Percentiles rank a stretch among this genome's conserved stretches.
Evolutionary conservation across 305 asterid genomes (phyloP).

Genomic region (Stenogyne calaminthoides): DNA sequence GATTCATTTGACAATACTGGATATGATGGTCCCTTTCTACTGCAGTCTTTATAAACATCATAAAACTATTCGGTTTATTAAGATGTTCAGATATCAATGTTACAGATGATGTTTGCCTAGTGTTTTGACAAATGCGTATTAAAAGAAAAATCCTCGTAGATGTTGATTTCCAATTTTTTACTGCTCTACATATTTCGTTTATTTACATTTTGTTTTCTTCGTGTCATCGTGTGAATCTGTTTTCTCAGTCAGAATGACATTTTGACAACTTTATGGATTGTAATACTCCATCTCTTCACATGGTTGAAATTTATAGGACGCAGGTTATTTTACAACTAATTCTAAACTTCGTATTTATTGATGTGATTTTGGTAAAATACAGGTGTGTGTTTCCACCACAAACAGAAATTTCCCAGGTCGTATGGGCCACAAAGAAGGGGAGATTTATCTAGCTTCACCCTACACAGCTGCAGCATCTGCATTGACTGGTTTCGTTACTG

Average conservation of each 20-base stretch:
- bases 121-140: too few species aligned
- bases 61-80: too few species aligned
- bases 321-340: background rate
- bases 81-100: too few species aligned
- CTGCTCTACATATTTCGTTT: background rate
- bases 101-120: too few species aligned
- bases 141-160: background rate
- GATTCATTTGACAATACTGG: too few species aligned
- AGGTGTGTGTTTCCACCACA: conserved; percentile 93
- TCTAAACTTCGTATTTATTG: background rate
- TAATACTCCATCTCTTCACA: background rate
- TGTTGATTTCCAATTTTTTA: background rate
- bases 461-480: conserved; percentile 96
- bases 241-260: background rate
- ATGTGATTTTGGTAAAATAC: conserved; percentile 21
- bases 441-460: conserved; percentile 92
- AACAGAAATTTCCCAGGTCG: conserved; percentile 89
- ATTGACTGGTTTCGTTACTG: conserved; percentile 80
- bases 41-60: too few species aligned
- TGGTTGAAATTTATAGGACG: background rate
- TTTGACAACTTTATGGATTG: background rate
- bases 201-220: background rate
- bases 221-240: background rate
- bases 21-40: too few species aligned
- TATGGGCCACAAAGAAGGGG: conserved; percentile 96